These are phyloP conservation scores for Orbilia brochopaga DNA, from an alignment of 2,329 filamentous ascomycete genomes.

Conservation along the genomic window DNA sequence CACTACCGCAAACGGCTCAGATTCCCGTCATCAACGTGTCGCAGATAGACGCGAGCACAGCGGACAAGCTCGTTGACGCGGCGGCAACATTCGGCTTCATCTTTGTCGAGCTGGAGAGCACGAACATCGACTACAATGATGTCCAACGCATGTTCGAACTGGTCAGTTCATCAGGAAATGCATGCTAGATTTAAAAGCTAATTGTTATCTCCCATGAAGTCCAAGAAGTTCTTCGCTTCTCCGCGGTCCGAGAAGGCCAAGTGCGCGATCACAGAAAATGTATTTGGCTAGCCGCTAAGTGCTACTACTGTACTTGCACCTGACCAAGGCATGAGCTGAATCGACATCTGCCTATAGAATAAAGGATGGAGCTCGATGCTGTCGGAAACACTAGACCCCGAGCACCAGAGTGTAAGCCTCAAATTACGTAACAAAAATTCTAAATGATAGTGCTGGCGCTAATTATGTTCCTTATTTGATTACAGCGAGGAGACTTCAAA, in stretches of 20 bases:
- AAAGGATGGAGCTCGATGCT: slow-evolving; percentile 89
- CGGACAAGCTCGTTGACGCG: slow-evolving; percentile 76
- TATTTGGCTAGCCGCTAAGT: slow-evolving; percentile 55
- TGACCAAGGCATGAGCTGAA: background rate
- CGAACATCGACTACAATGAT: slow-evolving; percentile 69
- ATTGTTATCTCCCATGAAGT: slow-evolving; percentile 61
- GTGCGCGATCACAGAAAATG: slow-evolving; percentile 73
- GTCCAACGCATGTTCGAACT: slow-evolving; percentile 76
- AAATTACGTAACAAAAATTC: background rate
- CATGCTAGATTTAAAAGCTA: slow-evolving; percentile 1
- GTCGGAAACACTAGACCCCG: slow-evolving; percentile 83
- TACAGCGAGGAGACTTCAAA: slow-evolving; percentile 80
- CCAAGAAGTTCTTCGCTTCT: slow-evolving; percentile 73
- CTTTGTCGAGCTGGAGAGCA: slow-evolving; percentile 78
- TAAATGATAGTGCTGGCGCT: background rate
- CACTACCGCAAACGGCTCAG: slow-evolving; percentile 19
- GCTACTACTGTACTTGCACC: background rate
- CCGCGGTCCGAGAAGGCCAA: slow-evolving; percentile 73
- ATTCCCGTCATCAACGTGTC: slow-evolving; percentile 88
- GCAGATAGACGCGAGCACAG: slow-evolving; percentile 64
- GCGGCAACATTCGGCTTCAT: slow-evolving; percentile 86
- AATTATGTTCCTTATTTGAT: background rate
- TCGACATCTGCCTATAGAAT: slow-evolving; percentile 65
- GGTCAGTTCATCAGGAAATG: slow-evolving; percentile 61
- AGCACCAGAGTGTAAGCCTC: slow-evolving; percentile 72